Percentiles rank a stretch among this genome's conserved stretches.
These are phyloP conservation scores for Kurtzmaniella quercitrusa DNA, from an alignment of 1,139 yeast species.

Conservation along the genomic window DNA sequence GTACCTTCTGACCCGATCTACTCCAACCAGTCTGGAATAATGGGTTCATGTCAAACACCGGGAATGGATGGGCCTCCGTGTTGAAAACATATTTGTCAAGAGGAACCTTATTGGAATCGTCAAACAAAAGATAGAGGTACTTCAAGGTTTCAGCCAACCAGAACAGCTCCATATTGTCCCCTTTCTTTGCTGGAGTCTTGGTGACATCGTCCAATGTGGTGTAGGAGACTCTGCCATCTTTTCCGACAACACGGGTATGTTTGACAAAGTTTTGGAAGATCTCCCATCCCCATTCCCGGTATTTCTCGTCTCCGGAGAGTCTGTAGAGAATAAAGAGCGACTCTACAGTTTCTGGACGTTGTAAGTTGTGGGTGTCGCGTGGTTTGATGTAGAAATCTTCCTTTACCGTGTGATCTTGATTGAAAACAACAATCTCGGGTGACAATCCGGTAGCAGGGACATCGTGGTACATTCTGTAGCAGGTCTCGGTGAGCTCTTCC, in stretches of 20 bases:
- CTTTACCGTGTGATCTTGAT: conserved; percentile 29
- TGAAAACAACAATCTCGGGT: conserved; percentile 87
- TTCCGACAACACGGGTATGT: conserved; percentile 48
- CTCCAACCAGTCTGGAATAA: conserved; percentile 65
- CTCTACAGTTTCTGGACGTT: conserved; percentile 94
- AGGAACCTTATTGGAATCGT: conserved; percentile 53
- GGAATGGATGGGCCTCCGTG: conserved; percentile 93
- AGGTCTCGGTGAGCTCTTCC: conserved; percentile 71
- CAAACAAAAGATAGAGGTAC: conserved; percentile 79
- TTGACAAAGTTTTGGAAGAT: conserved; percentile 69
- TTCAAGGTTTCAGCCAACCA: conserved; percentile 95
- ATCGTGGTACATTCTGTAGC: conserved; percentile 77
- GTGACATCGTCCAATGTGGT: conserved; percentile 68
- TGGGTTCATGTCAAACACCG: conserved; percentile 55
- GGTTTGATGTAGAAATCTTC: conserved; percentile 67
- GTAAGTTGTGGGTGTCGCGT: conserved; percentile 75
- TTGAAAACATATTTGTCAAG: conserved; percentile 74
- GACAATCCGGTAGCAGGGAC: conserved; percentile 67
- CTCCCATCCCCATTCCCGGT: conserved; percentile 88
- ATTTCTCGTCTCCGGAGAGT: conserved; percentile 74
- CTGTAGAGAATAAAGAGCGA: conserved; percentile 78
- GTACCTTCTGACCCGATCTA: conserved; percentile 15
- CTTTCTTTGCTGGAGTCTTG: conserved; percentile 45
- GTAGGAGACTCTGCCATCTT: conserved; percentile 56
- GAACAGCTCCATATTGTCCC: conserved; percentile 85